Percentiles rank a stretch among this genome's conserved stretches.
phyloP scores from a whole-genome alignment of 805 yeast species.

The Wickerhamomyces bovis region DNA sequence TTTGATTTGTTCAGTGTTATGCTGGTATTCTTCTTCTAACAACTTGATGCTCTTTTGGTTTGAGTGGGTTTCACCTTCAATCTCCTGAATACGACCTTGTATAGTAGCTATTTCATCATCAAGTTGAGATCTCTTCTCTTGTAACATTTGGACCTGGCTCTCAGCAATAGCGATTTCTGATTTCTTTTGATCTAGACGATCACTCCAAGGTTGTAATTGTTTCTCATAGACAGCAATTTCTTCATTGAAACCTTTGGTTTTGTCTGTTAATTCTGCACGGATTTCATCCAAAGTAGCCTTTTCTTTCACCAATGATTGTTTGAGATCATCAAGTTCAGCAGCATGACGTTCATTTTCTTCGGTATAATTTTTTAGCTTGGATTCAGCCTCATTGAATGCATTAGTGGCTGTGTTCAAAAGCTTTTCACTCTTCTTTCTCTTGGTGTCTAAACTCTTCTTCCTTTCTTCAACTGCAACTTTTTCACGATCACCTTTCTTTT shows the following conservation, averaged over 20 bases:
- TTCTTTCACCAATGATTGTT: conserved; percentile 43
- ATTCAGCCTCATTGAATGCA: conserved; percentile 37
- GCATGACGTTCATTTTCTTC: conserved; percentile 39
- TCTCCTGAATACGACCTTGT: conserved; percentile 36
- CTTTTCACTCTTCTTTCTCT: conserved; percentile 54
- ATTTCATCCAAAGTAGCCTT: conserved; percentile 54
- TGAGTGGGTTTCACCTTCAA: conserved; percentile 42
- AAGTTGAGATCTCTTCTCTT: conserved; percentile 38
- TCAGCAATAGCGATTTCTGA: conserved; percentile 59
- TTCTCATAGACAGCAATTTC: conserved; percentile 60
- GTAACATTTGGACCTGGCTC: conserved; percentile 56
- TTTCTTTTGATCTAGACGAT: conserved; percentile 54
- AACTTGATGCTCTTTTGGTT: conserved; percentile 41
- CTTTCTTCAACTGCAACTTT: conserved; percentile 73
- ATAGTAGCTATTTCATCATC: conserved; percentile 40
- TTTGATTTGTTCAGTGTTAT: conserved; percentile 46
- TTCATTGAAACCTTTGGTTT: conserved; percentile 62
- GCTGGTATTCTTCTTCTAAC: conserved; percentile 43
- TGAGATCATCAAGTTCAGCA: conserved; percentile 40
- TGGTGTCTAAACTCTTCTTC: conserved; percentile 55
- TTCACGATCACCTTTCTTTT: conserved; percentile 45
- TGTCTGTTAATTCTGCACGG: conserved; percentile 59
- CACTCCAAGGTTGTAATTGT: conserved; percentile 79
- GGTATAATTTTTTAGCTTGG: conserved; percentile 39
- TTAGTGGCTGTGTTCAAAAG: conserved; percentile 42